Evolutionary conservation across 116 monocot genomes (phyloP).

Genomic region (Zostera marina): DNA sequence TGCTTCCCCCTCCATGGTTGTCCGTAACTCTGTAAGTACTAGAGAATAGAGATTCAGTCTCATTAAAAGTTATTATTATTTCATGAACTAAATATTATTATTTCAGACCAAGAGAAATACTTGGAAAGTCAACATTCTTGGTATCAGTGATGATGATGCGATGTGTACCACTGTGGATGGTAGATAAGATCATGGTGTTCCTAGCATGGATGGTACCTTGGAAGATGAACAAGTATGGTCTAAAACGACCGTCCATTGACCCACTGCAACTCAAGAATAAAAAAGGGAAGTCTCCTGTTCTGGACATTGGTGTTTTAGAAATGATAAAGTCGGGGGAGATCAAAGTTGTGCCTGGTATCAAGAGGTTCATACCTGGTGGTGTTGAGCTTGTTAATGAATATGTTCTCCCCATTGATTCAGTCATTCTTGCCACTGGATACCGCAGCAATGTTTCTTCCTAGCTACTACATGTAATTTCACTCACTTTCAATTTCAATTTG

Average conservation of each 20-base stretch:
- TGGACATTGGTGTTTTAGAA: constrained; percentile 42
- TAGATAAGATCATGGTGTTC: constrained; percentile 35
- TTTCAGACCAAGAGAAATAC: constrained; percentile 48
- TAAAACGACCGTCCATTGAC: constrained; percentile 33
- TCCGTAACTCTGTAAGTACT: constrained; percentile 39
- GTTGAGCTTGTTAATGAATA: constrained; percentile 51
- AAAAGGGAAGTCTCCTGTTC: constrained; percentile 51
- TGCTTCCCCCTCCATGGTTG: constrained; percentile 43
- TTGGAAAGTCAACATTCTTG: constrained; percentile 50
- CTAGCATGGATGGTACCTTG: constrained; percentile 29
- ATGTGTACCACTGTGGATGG: constrained; percentile 28
- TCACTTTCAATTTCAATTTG: too few relatives aligned
- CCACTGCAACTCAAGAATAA: constrained; percentile 45
- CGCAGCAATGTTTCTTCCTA: constrained; percentile 66
- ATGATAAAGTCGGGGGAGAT: constrained; percentile 45
- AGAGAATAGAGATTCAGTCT: too few relatives aligned
- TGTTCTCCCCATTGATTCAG: constrained; percentile 31
- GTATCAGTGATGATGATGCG: constrained; percentile 33
- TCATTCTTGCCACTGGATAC: constrained; percentile 72
- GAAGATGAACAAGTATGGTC: constrained; percentile 25
- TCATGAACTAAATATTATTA: too few relatives aligned
- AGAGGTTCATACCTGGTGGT: constrained; percentile 17
- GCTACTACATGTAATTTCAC: too few relatives aligned
- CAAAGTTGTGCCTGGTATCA: constrained; percentile 47
- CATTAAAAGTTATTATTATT: too few relatives aligned